Evolutionary conservation across 2,329 filamentous ascomycete genomes (phyloP), one percentile per base, ranked within the genome.

Genomic region (Madurella fahalii): DNA sequence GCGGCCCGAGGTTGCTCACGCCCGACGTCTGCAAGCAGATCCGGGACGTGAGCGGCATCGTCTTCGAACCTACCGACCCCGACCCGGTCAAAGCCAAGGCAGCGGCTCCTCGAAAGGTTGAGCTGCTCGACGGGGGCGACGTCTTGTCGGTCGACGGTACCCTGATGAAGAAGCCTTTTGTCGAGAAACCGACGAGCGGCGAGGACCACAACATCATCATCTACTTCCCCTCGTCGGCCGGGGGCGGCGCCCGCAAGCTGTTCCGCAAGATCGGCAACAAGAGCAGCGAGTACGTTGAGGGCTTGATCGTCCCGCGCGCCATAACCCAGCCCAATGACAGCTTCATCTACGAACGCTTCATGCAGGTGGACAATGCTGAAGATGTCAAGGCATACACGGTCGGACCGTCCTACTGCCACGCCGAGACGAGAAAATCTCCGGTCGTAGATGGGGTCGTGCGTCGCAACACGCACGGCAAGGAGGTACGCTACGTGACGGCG

Each of bases 151-250:
- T 99, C 9, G 93, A 99, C 68, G 94, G 93, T 11, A 78, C 82
- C 40, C 71, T 85, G 4, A 79, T 99, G 44, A 86, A 81, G 63
- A 99, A 99, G 68, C 94, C 94, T 0, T 99, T 99, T 67, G 94
- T 99, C 39, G 94, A 99, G 69, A 99, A 99, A 70, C 94, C 94
- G 0, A 92, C 91, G n/a, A 96, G 90, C 67, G 94, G 94, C 34
- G 94, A 99, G 72, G 93, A 99, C 66, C 94, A 99, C 74, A 99
- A 99, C 69, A 96, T 99, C 64, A 88, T 95, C 72, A 96, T 99
- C 53, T 99, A 97, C 73, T 97, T 95, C 66, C 90, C 93, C 18
- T 88, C 86, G 58, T 87, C 89, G 41, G 82, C 89, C 46, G 91
- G 92, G 4, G 92, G 93, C 46, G 94, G 94, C 56, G 95, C 91